A percentile compares a stretch with the other conserved stretches of the same genome.
Conservation (phyloP, 352 stramenopile genomes). For the Globisporangium viniferum region DNA sequence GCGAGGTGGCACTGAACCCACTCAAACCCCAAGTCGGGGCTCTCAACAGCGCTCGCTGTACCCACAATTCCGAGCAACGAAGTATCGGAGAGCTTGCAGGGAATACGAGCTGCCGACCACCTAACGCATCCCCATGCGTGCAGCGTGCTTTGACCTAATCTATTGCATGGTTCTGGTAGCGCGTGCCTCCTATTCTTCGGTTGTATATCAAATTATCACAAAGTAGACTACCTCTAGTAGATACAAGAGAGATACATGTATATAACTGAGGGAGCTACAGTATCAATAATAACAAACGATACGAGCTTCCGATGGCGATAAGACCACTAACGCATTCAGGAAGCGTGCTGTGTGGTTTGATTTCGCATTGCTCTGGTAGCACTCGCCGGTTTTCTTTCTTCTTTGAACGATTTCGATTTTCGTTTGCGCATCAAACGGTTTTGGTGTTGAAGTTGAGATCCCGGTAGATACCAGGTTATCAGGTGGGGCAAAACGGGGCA, state of each 20-base stretch:
- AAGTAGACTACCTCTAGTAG: too few species aligned
- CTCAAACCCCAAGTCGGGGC: not conserved
- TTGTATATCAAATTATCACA: too few species aligned
- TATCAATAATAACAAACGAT: too few species aligned
- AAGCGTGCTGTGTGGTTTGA: not conserved
- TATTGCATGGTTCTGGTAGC: too few species aligned
- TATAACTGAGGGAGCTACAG: too few species aligned
- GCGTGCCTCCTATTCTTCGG: too few species aligned
- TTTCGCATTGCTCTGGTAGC: not conserved
- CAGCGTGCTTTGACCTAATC: too few species aligned
- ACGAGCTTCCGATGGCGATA: not conserved
- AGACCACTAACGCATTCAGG: not conserved
- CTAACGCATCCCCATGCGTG: too few species aligned
- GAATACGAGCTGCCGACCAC: too few species aligned
- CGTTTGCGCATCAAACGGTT: constrained; percentile 1
- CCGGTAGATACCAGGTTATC: not conserved
- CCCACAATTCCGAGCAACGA: not conserved
- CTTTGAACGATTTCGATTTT: not conserved
- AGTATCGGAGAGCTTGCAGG: too few species aligned
- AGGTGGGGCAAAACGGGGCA: constrained; percentile 1
- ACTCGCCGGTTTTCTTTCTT: not conserved
- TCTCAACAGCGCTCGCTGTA: not conserved
- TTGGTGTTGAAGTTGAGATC: not conserved
- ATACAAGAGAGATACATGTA: not conserved
- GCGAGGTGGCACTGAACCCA: not conserved